phyloP scores from a whole-genome alignment of 768 basidiomycete species.

The Collybia mongolica region DNA sequence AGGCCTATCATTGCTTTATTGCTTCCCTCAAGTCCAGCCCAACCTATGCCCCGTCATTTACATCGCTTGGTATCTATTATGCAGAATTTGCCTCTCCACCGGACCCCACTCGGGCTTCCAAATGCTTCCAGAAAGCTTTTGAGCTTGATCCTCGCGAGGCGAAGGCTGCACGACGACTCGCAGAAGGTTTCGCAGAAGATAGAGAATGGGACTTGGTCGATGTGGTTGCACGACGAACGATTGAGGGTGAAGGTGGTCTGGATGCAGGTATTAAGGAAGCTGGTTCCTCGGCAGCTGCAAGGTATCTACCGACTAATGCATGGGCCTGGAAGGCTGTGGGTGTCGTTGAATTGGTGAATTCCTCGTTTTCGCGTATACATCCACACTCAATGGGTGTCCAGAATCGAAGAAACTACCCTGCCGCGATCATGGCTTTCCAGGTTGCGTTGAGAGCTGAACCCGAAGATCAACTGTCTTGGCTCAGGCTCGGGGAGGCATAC shows the following conservation, averaged over 20 bases:
- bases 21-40: constrained; percentile 71
- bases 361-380: background rate
- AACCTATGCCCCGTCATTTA: constrained; percentile 87
- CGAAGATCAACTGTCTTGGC: constrained; percentile 82
- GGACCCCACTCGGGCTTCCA: constrained; percentile 83
- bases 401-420: constrained; percentile 66
- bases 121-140: constrained; percentile 98
- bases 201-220: constrained; percentile 96
- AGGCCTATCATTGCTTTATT: constrained; percentile 80
- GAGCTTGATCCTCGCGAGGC: constrained; percentile 91
- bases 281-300: constrained; percentile 35
- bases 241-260: constrained; percentile 88
- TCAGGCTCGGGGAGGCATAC: constrained; percentile 90
- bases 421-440: constrained; percentile 83
- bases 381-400: constrained; percentile 1
- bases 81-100: constrained; percentile 64
- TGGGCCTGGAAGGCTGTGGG: constrained; percentile 99
- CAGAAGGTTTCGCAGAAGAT: constrained; percentile 88
- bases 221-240: constrained; percentile 87
- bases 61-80: constrained; percentile 92
- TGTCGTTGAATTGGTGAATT: constrained; percentile 82
- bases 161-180: constrained; percentile 80
- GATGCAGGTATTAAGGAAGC: constrained; percentile 50
- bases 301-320: constrained; percentile 74
- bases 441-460: constrained; percentile 79